Base-by-base conservation (phyloP, 805 yeast genomes). In the Candida awuae region DNA sequence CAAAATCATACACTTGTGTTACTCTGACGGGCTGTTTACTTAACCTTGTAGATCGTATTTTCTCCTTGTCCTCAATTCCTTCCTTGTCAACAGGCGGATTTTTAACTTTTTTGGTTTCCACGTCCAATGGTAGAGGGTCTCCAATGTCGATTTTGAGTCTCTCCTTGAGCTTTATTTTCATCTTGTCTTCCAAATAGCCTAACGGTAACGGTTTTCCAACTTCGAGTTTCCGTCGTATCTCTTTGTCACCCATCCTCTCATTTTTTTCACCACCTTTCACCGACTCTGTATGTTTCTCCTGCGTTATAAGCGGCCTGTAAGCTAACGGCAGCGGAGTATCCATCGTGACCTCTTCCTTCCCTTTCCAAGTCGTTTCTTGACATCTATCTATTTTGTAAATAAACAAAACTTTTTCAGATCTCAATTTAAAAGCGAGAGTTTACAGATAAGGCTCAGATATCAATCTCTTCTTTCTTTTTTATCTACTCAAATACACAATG, bases 171-270 rank as follows among this genome's bases (percentile, higher is more conserved):
- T 13, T 15, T 15, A 5, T 15, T 10, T n/a, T 17, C 18, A 8
- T 17, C 8, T 8, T 17, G 16, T 6, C 18, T 8, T 19, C 21
- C 10, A 40, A 15, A 29, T 55, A 55, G 3, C 42, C 38, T 23
- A 55, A 39, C 5, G 60, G 60, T 20, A 55, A 37, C 2, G 60
- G 60, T 29, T 46, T 44, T 3, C 59, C 59, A 19, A 54, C 38
- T 14, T 48, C 50, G 5, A 25, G 8, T 15, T 19, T 25, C 20
- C n/a, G 10, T 28, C 23, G 30, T 10, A 9, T 9, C 9, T 16
- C 23, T 8, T 19, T 28, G 3, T 10, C 14, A 7, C 19, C 18
- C 14, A 8, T 15, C 7, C 10, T 18, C 3, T 13, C 18, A 13
- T n/a, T 17, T 18, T 21, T 17, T 17, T 8, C 15, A 16, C 6